Conservation (phyloP, 805 yeast species). For the Zygosaccharomyces lentus region DNA sequence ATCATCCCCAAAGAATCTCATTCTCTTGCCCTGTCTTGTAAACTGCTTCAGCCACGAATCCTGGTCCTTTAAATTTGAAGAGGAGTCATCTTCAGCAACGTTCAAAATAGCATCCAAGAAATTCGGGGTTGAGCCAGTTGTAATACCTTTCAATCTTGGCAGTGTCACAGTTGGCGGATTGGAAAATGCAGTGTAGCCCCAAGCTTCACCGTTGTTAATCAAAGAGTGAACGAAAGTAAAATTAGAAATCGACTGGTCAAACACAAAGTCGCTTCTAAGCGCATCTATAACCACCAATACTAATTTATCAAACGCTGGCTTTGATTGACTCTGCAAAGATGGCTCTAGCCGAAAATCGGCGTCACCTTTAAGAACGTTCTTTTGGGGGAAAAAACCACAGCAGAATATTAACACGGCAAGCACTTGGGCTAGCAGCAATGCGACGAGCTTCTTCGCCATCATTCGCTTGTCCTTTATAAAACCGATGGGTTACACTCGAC, state of each 20-base stretch:
- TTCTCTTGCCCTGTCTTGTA: conserved; percentile 29
- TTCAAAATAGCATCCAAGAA: conserved; percentile 92
- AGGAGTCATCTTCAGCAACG: conserved; percentile 85
- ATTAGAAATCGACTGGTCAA: conserved; percentile 51
- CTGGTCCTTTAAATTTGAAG: conserved; percentile 58
- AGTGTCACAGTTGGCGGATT: conserved; percentile 96
- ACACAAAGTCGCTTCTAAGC: conserved; percentile 81
- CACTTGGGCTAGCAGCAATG: conserved; percentile 38
- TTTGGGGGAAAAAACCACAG: conserved; percentile 89
- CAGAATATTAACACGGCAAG: conserved; percentile 61
- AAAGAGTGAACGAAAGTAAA: conserved; percentile 66
- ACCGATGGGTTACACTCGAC: background rate
- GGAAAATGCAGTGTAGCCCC: conserved; percentile 88
- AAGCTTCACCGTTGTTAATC: conserved; percentile 60
- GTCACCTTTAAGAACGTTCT: conserved; percentile 64
- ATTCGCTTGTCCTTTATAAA: background rate
- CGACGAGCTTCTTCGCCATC: conserved; percentile 11
- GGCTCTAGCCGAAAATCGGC: conserved; percentile 38
- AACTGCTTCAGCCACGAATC: conserved; percentile 88
- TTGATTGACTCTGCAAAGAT: conserved; percentile 28
- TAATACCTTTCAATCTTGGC: conserved; percentile 87
- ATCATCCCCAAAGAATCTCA: conserved; percentile 94
- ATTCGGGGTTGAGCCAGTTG: conserved; percentile 92
- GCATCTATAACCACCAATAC: conserved; percentile 91
- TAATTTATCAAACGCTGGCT: conserved; percentile 52